Percentiles rank a stretch among this genome's conserved stretches.
phyloP scores from a whole-genome alignment of 371 early-diverging fungal species.

The Coemansia linderi region DNA sequence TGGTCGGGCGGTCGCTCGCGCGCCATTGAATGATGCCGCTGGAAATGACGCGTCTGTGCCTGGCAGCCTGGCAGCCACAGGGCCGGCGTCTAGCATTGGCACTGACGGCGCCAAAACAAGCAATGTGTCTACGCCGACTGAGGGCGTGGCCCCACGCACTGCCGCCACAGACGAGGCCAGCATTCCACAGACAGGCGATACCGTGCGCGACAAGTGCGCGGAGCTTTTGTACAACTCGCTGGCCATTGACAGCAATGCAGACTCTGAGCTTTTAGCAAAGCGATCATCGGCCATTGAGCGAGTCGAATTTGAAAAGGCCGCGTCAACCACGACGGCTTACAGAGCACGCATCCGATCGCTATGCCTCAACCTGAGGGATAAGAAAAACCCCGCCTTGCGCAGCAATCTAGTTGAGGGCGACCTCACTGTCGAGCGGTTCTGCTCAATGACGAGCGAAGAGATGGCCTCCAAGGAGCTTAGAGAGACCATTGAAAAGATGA shows the following conservation, averaged over 20 bases:
- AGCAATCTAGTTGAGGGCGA: conserved; percentile 72
- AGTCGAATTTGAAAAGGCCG: conserved; percentile 62
- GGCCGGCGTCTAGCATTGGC: not conserved
- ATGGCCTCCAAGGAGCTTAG: conserved; percentile 87
- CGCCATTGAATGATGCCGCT: not conserved
- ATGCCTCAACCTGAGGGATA: conserved; percentile 78
- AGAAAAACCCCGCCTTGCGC: conserved; percentile 79
- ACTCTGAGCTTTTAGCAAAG: conserved; percentile 63
- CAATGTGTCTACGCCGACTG: not conserved
- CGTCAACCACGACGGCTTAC: conserved; percentile 63
- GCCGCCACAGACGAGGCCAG: conserved; percentile 46
- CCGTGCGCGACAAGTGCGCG: conserved; percentile 77
- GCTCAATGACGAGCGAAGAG: conserved; percentile 81
- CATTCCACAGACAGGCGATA: conserved; percentile 63
- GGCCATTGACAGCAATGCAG: conserved; percentile 66
- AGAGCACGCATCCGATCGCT: conserved; percentile 81
- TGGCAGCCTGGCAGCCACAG: not conserved
- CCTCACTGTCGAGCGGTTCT: conserved; percentile 65
- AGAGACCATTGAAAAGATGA: conserved; percentile 68
- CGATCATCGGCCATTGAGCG: conserved; percentile 72
- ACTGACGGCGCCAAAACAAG: not conserved
- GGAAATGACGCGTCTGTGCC: conserved; percentile 1
- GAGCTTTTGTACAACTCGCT: conserved; percentile 85
- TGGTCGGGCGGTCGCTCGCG: not conserved
- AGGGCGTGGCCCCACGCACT: conserved; percentile 25